Evolutionary conservation across 176 grass and related monocot genomes (phyloP).

Genomic region (Chrysopogon serrulatus): DNA sequence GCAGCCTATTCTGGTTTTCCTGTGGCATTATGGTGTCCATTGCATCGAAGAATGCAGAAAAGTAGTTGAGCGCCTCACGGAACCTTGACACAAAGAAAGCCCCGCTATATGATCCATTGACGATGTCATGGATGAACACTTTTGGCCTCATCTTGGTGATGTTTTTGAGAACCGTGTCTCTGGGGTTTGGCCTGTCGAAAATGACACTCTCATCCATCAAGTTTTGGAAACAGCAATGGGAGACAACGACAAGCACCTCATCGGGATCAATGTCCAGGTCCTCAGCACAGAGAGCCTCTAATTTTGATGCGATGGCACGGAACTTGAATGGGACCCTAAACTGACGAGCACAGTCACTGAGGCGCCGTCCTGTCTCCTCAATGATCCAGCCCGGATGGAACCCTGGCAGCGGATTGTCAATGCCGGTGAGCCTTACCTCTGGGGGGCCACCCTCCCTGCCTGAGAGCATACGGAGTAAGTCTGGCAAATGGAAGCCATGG

Average conservation of each 20-base stretch:
- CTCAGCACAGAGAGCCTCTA: background rate
- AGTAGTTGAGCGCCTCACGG: constrained; percentile 20
- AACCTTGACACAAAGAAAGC: constrained; percentile 40
- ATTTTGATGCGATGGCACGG: no score
- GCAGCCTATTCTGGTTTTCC: background rate
- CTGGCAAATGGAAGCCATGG: no score
- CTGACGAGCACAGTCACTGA: no score
- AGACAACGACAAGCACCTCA: constrained; percentile 30
- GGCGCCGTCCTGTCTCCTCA: no score
- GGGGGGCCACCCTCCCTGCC: no score
- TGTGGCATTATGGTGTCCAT: constrained; percentile 27
- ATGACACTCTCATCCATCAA: constrained; percentile 22
- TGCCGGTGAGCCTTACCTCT: no score
- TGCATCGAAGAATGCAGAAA: constrained; percentile 14
- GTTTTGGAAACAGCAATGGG: background rate
- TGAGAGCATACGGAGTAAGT: no score
- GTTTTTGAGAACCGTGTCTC: constrained; percentile 25
- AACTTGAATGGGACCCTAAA: no score
- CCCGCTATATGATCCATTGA: constrained; percentile 21
- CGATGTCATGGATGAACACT: background rate
- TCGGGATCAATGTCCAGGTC: constrained; percentile 23
- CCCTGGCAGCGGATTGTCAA: no score
- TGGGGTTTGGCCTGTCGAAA: constrained; percentile 6
- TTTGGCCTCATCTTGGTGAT: constrained; percentile 27
- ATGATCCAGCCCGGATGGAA: no score